Percentiles rank a stretch among this genome's conserved stretches.
These are phyloP conservation scores for Tripterygium wilfordii DNA, from an alignment of 177 flowering plant genomes.

Conservation along the genomic window DNA sequence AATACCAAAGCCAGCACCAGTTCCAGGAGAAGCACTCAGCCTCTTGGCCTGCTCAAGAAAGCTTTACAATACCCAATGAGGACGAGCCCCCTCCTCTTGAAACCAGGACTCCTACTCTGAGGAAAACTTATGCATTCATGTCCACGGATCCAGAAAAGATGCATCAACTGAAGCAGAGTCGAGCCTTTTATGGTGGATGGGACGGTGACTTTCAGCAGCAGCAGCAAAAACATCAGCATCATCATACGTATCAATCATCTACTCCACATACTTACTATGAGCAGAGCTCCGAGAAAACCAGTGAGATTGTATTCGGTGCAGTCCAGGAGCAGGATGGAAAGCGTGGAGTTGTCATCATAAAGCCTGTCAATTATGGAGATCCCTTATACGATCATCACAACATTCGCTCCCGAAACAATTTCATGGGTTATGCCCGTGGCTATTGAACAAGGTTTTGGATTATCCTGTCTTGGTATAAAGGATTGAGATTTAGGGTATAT, in stretches of 20 bases:
- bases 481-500: slow-evolving; percentile 13
- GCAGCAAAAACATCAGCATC: slow-evolving; percentile 47
- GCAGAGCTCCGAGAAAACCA: slow-evolving; percentile 58
- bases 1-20: slow-evolving; percentile 30
- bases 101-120: slow-evolving; percentile 70
- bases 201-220: slow-evolving; percentile 39
- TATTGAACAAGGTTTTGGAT: slow-evolving; percentile 29
- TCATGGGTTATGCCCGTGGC: slow-evolving; percentile 30
- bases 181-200: slow-evolving; percentile 52
- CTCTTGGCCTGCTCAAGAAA: slow-evolving; percentile 80
- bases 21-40: slow-evolving; percentile 31
- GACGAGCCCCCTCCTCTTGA: slow-evolving; percentile 91
- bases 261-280: slow-evolving; percentile 65
- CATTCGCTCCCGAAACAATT: slow-evolving; percentile 38
- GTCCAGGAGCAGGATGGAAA: slow-evolving; percentile 65
- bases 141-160: slow-evolving; percentile 68
- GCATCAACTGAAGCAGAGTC: slow-evolving; percentile 58
- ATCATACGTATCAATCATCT: slow-evolving; percentile 55
- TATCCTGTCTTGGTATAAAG: slow-evolving; percentile 3
- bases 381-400: slow-evolving; percentile 39
- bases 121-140: slow-evolving; percentile 90
- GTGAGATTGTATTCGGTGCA: slow-evolving; percentile 91
- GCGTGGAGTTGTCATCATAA: slow-evolving; percentile 38
- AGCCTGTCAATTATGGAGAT: slow-evolving; percentile 62
- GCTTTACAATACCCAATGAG: slow-evolving; percentile 69